phyloP scores from a whole-genome alignment of 345 rosid genomes.

The Bruguiera sexangula region DNA sequence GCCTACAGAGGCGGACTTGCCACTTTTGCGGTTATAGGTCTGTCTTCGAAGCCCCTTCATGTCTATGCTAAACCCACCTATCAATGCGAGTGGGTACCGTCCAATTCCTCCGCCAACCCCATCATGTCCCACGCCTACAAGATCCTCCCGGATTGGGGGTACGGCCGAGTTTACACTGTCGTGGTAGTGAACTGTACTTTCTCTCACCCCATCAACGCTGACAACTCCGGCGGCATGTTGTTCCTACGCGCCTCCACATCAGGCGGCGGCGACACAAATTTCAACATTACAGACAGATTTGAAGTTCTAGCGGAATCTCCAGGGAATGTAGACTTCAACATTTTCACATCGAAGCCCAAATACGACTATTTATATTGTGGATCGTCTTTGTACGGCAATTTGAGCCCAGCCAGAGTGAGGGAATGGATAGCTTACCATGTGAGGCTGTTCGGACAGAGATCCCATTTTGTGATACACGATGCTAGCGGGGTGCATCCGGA shows the following conservation, averaged over 20 bases:
- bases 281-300: constrained; percentile 57
- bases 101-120: constrained; percentile 17
- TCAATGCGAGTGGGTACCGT: constrained; percentile 64
- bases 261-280: constrained; percentile 57
- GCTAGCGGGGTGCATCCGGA: constrained; percentile 81
- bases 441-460: constrained; percentile 59
- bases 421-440: constrained; percentile 92
- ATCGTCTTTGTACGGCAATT: constrained; percentile 65
- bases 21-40: constrained; percentile 69
- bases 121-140: constrained; percentile 35
- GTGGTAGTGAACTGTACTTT: constrained; percentile 84
- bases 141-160: constrained; percentile 92
- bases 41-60: constrained; percentile 84
- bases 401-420: constrained; percentile 77
- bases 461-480: constrained; percentile 84
- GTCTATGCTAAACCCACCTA: constrained; percentile 62
- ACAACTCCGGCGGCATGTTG: constrained; percentile 70
- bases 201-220: constrained; percentile 42
- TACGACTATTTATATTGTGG: constrained; percentile 89
- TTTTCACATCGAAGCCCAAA: constrained; percentile 47
- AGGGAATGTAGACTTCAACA: constrained; percentile 35
- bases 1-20: constrained; percentile 72
- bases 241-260: constrained; percentile 65
- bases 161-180: constrained; percentile 84
- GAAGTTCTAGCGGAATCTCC: constrained; percentile 48